Evolutionary conservation across 805 yeast genomes (phyloP).

Genomic region (Yamadazyma sp.): DNA sequence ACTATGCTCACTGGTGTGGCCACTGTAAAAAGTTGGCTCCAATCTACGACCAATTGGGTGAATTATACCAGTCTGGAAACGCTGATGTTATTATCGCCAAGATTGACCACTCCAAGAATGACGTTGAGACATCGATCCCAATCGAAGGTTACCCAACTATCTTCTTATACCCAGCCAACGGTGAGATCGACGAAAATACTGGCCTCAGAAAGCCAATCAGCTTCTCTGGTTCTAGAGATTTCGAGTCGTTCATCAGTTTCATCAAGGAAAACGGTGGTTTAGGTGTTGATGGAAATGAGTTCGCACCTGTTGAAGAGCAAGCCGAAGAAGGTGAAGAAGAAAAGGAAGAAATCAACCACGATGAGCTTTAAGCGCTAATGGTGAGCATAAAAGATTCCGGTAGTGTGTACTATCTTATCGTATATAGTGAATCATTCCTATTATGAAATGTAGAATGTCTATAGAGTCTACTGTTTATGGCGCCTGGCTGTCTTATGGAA

Average conservation of each 20-base stretch:
- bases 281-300: conserved; percentile 52
- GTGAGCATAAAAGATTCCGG: too few species aligned
- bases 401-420: background rate
- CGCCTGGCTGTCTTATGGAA: too few species aligned
- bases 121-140: conserved; percentile 64
- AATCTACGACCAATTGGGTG: conserved; percentile 82
- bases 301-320: conserved; percentile 26
- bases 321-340: conserved; percentile 28
- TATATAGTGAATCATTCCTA: too few species aligned
- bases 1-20: conserved; percentile 98
- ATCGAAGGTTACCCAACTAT: conserved; percentile 93
- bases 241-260: conserved; percentile 69
- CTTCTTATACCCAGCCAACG: conserved; percentile 80
- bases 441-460: too few species aligned
- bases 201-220: conserved; percentile 54
- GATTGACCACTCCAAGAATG: conserved; percentile 87
- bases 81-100: conserved; percentile 68
- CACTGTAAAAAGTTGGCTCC: conserved; percentile 94
- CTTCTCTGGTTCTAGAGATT: conserved; percentile 70
- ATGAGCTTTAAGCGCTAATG: conserved; percentile 42
- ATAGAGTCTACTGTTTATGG: too few species aligned
- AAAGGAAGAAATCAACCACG: conserved; percentile 37
- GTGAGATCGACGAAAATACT: conserved; percentile 40
- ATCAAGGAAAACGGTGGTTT: conserved; percentile 66
- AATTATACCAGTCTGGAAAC: conserved; percentile 52